These are phyloP conservation scores for Corylus avellana DNA, from an alignment of 306 rosid species.

Conservation along the genomic window DNA sequence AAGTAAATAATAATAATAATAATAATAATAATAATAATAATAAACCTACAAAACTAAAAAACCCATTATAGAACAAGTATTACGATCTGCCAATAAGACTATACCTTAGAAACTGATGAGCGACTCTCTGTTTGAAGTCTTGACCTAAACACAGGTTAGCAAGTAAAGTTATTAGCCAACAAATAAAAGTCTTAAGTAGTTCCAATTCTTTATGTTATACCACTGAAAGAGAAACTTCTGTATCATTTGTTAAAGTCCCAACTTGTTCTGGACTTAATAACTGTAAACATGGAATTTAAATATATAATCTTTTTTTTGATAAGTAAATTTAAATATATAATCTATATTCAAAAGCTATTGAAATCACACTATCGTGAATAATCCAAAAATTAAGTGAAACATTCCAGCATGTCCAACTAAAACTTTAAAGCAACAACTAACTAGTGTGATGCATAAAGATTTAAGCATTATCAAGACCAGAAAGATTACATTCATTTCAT, in stretches of 20 bases:
- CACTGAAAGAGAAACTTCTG: neutral
- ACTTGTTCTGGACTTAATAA: neutral
- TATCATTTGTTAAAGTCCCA: neutral
- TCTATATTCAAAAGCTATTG: neutral
- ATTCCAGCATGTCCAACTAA: neutral
- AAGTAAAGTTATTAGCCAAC: slow-evolving; percentile 27
- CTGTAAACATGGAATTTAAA: neutral
- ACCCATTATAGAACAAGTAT: slow-evolving; percentile 15
- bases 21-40: neutral
- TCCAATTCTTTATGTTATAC: slow-evolving; percentile 15
- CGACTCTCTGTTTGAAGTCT: slow-evolving; percentile 40
- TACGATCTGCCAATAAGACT: slow-evolving; percentile 11
- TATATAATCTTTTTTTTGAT: neutral
- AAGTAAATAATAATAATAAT: neutral
- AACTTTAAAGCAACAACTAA: neutral
- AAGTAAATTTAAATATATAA: neutral
- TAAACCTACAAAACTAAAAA: slow-evolving; percentile 1
- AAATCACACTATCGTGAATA: neutral
- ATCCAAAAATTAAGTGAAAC: neutral
- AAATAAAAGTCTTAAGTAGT: slow-evolving; percentile 16
- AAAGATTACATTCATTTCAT: slow-evolving; percentile 5
- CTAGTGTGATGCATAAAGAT: slow-evolving; percentile 20
- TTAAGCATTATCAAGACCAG: neutral
- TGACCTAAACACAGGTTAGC: slow-evolving; percentile 47
- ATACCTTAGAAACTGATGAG: slow-evolving; percentile 48